These are phyloP conservation scores for Albophoma yamanashiensis DNA, from an alignment of 2,329 filamentous ascomycete genomes.

Conservation along the genomic window DNA sequence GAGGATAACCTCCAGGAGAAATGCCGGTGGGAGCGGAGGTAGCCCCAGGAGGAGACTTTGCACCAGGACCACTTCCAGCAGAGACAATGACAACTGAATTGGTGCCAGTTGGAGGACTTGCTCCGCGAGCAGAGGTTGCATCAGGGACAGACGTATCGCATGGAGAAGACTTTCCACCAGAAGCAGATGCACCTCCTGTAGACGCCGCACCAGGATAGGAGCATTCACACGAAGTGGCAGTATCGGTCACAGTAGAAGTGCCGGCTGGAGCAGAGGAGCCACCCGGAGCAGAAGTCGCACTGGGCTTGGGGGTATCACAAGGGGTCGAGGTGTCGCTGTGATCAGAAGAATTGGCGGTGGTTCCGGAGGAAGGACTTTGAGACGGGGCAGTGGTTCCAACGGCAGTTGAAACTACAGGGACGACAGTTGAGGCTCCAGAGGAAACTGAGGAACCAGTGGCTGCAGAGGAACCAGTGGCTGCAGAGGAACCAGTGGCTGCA, in stretches of 20 bases:
- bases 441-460: no score
- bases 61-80: no score
- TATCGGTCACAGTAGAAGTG: no score
- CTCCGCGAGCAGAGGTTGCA: neutral
- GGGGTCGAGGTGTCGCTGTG: neutral
- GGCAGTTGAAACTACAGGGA: neutral
- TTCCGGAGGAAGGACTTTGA: neutral
- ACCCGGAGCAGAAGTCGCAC: neutral
- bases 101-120: neutral
- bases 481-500: no score
- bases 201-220: neutral
- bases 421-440: neutral
- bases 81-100: neutral
- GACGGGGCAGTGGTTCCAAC: neutral
- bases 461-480: no score
- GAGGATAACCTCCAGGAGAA: neutral
- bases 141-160: neutral
- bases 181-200: neutral
- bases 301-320: neutral
- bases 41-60: neutral
- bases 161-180: neutral
- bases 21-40: neutral
- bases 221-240: neutral
- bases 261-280: no score
- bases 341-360: neutral